Conservation (phyloP, 441 rosid genomes). For the Cnidoscolus chayamansa region DNA sequence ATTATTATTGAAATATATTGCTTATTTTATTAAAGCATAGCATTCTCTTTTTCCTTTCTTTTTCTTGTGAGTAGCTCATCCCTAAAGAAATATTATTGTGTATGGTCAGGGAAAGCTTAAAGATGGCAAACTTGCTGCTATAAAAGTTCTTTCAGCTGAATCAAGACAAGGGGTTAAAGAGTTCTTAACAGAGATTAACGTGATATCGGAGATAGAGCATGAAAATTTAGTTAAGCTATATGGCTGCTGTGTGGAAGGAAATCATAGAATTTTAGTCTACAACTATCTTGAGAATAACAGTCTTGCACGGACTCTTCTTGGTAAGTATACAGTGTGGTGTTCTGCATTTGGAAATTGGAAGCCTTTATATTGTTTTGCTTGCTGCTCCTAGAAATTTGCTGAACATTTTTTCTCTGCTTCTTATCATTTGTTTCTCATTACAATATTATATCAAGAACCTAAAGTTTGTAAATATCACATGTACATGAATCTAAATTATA, state of each 20-base stretch:
- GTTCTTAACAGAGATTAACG: slow-evolving; percentile 81
- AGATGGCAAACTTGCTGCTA: slow-evolving; percentile 75
- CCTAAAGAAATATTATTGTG: slow-evolving; percentile 9
- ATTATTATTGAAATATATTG: neutral
- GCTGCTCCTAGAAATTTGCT: neutral
- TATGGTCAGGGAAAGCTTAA: slow-evolving; percentile 76
- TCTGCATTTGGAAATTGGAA: slow-evolving; percentile 12
- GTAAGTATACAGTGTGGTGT: slow-evolving; percentile 36
- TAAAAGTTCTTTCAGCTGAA: slow-evolving; percentile 86
- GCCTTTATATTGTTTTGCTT: no score
- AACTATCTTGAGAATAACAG: slow-evolving; percentile 88
- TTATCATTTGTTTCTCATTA: neutral
- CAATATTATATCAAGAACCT: neutral
- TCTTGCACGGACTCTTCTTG: slow-evolving; percentile 86
- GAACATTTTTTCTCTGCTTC: neutral
- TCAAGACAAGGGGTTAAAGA: slow-evolving; percentile 78
- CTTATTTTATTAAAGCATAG: slow-evolving; percentile 1
- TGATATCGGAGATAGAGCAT: slow-evolving; percentile 74
- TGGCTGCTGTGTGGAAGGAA: slow-evolving; percentile 81
- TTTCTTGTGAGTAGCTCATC: slow-evolving; percentile 12
- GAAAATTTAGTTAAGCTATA: slow-evolving; percentile 83
- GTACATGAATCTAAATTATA: slow-evolving; percentile 3
- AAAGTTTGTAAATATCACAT: neutral
- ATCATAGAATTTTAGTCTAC: slow-evolving; percentile 84
- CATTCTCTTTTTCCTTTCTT: slow-evolving; percentile 7